Conservation (phyloP, 106 monocot species). For the Allium cepa region DNA sequence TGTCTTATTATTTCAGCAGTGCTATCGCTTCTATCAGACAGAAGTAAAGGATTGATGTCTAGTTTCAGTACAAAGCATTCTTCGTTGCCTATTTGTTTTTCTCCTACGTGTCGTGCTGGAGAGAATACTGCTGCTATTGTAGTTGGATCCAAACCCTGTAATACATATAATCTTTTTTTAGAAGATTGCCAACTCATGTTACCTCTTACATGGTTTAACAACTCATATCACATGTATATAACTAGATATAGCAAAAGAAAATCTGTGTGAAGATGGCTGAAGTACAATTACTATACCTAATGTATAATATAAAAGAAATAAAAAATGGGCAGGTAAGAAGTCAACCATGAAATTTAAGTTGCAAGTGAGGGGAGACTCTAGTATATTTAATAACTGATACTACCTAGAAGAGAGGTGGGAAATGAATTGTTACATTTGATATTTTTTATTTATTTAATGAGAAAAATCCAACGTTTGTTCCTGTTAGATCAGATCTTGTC, state of each 20-base stretch:
- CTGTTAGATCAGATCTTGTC: background rate
- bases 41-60: constrained; percentile 26
- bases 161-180: background rate
- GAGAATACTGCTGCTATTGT: constrained; percentile 61
- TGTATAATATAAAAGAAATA: no score
- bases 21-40: constrained; percentile 49
- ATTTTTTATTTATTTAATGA: background rate
- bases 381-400: background rate
- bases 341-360: background rate
- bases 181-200: no score
- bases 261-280: no score
- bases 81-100: constrained; percentile 44
- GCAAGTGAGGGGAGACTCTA: background rate
- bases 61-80: constrained; percentile 67
- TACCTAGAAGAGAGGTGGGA: background rate
- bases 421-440: background rate
- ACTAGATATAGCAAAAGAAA: no score
- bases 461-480: background rate
- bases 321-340: no score
- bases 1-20: constrained; percentile 66
- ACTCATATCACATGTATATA: no score
- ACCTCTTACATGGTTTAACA: no score
- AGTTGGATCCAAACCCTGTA: constrained; percentile 67
- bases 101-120: constrained; percentile 43
- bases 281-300: no score